A percentile compares a stretch with the other conserved stretches of the same genome.
phyloP scores from a whole-genome alignment of 2,329 filamentous ascomycete genomes.

The Diaporthe vexans region DNA sequence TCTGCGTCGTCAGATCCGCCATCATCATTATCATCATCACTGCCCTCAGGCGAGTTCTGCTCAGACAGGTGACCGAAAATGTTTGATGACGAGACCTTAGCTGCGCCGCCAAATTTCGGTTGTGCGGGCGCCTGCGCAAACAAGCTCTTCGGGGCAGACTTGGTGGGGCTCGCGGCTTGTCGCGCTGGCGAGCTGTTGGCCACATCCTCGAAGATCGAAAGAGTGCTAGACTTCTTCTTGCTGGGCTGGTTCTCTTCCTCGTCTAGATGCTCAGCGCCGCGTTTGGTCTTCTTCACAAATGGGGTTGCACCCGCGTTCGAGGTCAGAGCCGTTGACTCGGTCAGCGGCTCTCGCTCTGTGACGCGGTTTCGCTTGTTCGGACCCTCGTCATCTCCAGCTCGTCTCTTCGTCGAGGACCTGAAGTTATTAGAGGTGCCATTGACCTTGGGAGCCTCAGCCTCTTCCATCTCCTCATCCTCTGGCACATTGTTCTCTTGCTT shows the following conservation, averaged over 20 bases:
- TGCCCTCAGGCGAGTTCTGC: slow-evolving; percentile 67
- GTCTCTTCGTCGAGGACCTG: slow-evolving; percentile 61
- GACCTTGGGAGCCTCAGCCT: slow-evolving; percentile 46
- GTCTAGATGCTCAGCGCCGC: slow-evolving; percentile 62
- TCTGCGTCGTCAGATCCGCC: slow-evolving; percentile 57
- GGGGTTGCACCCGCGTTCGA: slow-evolving; percentile 46
- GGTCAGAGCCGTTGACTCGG: slow-evolving; percentile 50
- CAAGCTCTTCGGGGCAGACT: slow-evolving; percentile 50
- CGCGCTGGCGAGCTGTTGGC: slow-evolving; percentile 63
- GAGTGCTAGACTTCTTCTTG: slow-evolving; percentile 69
- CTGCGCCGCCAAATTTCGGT: slow-evolving; percentile 56
- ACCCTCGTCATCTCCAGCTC: slow-evolving; percentile 65
- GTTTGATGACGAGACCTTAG: slow-evolving; percentile 54
- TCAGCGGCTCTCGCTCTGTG: slow-evolving; percentile 55
- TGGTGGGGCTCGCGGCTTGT: slow-evolving; percentile 50
- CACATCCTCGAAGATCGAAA: slow-evolving; percentile 70
- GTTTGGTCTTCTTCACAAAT: slow-evolving; percentile 64
- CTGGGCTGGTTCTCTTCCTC: slow-evolving; percentile 64
- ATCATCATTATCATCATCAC: slow-evolving; percentile 65
- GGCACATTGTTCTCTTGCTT: slow-evolving; percentile 68
- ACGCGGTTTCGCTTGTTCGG: slow-evolving; percentile 64
- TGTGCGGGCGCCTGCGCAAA: slow-evolving; percentile 51
- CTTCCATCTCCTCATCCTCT: slow-evolving; percentile 57
- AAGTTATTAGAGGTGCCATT: slow-evolving; percentile 53
- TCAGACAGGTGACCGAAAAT: slow-evolving; percentile 74